phyloP scores from a whole-genome alignment of 2,329 filamentous ascomycete species.

The Exophiala mesophila region DNA sequence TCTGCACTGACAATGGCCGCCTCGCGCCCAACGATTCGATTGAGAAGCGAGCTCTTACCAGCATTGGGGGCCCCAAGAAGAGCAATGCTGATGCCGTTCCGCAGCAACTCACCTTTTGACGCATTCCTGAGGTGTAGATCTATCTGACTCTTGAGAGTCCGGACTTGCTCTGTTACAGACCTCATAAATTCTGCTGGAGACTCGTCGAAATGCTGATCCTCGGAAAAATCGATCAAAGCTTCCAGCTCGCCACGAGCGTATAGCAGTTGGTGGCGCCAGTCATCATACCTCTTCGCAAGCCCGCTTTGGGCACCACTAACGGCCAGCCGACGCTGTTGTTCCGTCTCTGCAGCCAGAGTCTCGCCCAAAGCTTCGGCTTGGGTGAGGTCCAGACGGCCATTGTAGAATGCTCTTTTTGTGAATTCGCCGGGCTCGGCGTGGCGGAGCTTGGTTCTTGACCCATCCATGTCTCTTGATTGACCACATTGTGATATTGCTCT shows the following conservation, averaged over 20 bases:
- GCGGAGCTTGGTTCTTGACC: constrained; percentile 51
- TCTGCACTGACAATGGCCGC: constrained; percentile 92
- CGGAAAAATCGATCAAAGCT: constrained; percentile 92
- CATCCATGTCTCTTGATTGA: neutral
- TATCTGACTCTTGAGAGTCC: constrained; percentile 58
- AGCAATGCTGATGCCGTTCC: constrained; percentile 79
- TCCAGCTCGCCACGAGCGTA: constrained; percentile 86
- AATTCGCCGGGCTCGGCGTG: constrained; percentile 96
- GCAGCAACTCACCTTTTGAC: constrained; percentile 74
- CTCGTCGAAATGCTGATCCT: constrained; percentile 96
- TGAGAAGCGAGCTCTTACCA: constrained; percentile 91
- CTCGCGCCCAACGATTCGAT: constrained; percentile 81
- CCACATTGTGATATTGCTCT: constrained; percentile 59
- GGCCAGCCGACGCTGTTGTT: constrained; percentile 84
- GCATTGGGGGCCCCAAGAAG: constrained; percentile 88
- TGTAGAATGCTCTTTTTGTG: constrained; percentile 84
- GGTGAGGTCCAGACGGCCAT: constrained; percentile 76
- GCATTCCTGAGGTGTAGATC: constrained; percentile 68
- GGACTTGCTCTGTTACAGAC: constrained; percentile 64
- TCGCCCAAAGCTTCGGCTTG: constrained; percentile 67
- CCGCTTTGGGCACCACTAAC: constrained; percentile 69
- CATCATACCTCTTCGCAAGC: constrained; percentile 71
- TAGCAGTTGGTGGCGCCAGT: constrained; percentile 72
- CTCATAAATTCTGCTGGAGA: constrained; percentile 65
- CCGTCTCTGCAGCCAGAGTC: constrained; percentile 65